A percentile compares a stretch with the other conserved stretches of the same genome.
Conservation (phyloP, 345 rosid genomes). For the Crucihimalaya himalaica region DNA sequence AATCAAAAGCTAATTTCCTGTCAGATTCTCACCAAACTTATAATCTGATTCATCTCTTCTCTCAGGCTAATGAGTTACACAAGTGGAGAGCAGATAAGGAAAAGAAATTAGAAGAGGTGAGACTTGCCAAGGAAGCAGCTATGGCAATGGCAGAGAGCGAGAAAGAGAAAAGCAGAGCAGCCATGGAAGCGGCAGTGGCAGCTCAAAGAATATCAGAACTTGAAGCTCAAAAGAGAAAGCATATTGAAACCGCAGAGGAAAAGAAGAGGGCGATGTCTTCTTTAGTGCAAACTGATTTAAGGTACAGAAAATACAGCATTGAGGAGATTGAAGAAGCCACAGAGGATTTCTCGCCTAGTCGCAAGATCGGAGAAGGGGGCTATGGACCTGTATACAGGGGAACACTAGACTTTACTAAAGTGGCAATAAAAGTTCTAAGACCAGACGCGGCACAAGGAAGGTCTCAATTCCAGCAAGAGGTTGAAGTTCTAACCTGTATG, state of each 20-base stretch:
- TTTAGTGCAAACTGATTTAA: conserved; percentile 32
- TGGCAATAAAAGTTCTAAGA: conserved; percentile 80
- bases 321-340: conserved; percentile 86
- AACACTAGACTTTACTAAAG: conserved; percentile 67
- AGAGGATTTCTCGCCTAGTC: conserved; percentile 48
- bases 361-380: conserved; percentile 94
- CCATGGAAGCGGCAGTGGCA: conserved; percentile 64
- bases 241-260: conserved; percentile 48
- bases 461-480: conserved; percentile 83
- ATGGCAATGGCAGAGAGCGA: conserved; percentile 59
- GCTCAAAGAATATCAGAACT: conserved; percentile 58
- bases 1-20: background rate
- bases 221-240: conserved; percentile 60
- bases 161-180: conserved; percentile 58
- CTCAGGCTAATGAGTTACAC: conserved; percentile 60
- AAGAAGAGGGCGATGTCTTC: conserved; percentile 37
- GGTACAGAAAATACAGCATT: conserved; percentile 65
- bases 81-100: conserved; percentile 59
- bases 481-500: conserved; percentile 78
- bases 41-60: conserved; percentile 10
- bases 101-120: conserved; percentile 53
- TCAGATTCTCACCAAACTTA: background rate
- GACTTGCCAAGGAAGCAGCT: conserved; percentile 59
- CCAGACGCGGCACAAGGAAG: conserved; percentile 89
- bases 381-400: conserved; percentile 84